phyloP scores from a whole-genome alignment of 768 basidiomycete species.

The Collybia nuda region DNA sequence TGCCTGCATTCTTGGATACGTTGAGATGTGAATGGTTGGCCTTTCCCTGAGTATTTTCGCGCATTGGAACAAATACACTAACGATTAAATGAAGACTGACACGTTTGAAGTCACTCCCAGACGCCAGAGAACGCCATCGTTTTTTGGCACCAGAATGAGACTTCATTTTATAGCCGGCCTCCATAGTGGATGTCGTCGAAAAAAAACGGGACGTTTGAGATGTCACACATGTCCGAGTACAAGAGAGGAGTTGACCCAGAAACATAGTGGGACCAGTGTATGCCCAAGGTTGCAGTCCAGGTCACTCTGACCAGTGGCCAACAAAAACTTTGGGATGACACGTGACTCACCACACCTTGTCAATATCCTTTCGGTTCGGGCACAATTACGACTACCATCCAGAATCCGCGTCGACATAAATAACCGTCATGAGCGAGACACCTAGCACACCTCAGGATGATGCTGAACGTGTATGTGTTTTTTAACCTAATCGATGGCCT shows the following conservation, averaged over 20 bases:
- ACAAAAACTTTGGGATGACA: not conserved
- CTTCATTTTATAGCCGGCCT: constrained; percentile 77
- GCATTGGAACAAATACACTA: not conserved
- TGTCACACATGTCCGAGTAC: constrained; percentile 10
- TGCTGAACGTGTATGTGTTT: constrained; percentile 68
- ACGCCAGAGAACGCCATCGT: constrained; percentile 72
- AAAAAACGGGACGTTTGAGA: constrained; percentile 40
- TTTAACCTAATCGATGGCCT: not conserved
- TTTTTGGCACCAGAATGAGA: constrained; percentile 82
- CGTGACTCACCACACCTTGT: constrained; percentile 6
- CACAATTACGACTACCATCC: not conserved
- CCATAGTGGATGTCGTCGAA: constrained; percentile 53
- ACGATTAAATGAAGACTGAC: constrained; percentile 36
- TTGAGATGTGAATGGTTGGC: constrained; percentile 78
- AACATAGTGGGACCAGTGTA: constrained; percentile 2
- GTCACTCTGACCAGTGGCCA: too few relatives aligned
- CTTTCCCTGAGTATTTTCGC: constrained; percentile 47
- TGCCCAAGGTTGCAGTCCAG: too few relatives aligned
- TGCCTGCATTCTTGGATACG: constrained; percentile 59
- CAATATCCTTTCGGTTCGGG: not conserved
- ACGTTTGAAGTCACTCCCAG: constrained; percentile 69
- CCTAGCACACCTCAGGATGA: constrained; percentile 63
- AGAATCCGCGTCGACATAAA: constrained; percentile 4
- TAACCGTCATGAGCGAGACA: constrained; percentile 35
- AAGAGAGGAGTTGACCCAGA: constrained; percentile 10